These are phyloP conservation scores for Suhomyces bolitotheri DNA, from an alignment of 1,139 yeast species.

Conservation along the genomic window DNA sequence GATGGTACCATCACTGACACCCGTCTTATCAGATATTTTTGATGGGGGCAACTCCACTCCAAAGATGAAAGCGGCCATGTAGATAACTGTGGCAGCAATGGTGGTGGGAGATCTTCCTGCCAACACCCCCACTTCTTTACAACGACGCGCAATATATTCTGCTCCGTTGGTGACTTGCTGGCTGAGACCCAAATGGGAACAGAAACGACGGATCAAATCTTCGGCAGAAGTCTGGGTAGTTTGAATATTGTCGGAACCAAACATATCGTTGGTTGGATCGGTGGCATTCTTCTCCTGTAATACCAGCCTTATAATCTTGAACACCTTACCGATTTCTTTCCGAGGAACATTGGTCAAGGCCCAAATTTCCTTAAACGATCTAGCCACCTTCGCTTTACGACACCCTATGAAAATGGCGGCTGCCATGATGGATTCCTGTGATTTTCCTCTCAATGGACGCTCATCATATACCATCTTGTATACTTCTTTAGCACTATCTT, in stretches of 20 bases:
- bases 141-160: slow-evolving; percentile 84
- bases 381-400: slow-evolving; percentile 89
- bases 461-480: slow-evolving; percentile 91
- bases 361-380: slow-evolving; percentile 95
- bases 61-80: slow-evolving; percentile 85
- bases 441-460: slow-evolving; percentile 81
- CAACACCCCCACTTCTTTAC: slow-evolving; percentile 88
- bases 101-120: slow-evolving; percentile 98
- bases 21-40: slow-evolving; percentile 90
- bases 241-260: slow-evolving; percentile 60
- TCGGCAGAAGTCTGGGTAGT: slow-evolving; percentile 91
- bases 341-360: slow-evolving; percentile 92
- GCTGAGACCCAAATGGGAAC: slow-evolving; percentile 88
- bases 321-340: slow-evolving; percentile 89
- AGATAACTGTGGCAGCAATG: slow-evolving; percentile 95
- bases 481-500: slow-evolving; percentile 96
- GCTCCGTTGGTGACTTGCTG: slow-evolving; percentile 91
- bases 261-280: slow-evolving; percentile 41
- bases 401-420: slow-evolving; percentile 95
- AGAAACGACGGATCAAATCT: slow-evolving; percentile 91
- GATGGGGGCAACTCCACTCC: slow-evolving; percentile 70
- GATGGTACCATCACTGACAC: slow-evolving; percentile 96
- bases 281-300: slow-evolving; percentile 64
- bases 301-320: slow-evolving; percentile 76
- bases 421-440: slow-evolving; percentile 94